phyloP scores from a whole-genome alignment of 2,329 filamentous ascomycete genomes.

The Geoglossum cookeanum region DNA sequence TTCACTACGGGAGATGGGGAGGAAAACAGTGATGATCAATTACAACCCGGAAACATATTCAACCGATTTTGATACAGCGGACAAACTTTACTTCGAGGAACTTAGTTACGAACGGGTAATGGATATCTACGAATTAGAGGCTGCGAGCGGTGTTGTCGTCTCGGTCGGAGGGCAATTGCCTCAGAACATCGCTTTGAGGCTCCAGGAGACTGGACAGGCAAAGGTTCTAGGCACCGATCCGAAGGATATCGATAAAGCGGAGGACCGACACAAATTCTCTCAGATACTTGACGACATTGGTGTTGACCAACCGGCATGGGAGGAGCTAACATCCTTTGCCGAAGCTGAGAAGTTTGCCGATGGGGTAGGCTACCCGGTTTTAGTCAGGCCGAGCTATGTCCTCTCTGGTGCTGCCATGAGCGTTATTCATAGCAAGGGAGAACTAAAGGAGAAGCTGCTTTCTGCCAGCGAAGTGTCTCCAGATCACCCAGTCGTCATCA shows the following conservation, averaged over 20 bases:
- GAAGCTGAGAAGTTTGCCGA: constrained; percentile 78
- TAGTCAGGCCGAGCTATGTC: constrained; percentile 88
- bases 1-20: constrained; percentile 65
- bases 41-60: constrained; percentile 64
- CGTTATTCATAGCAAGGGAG: constrained; percentile 70
- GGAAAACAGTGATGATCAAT: constrained; percentile 98
- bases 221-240: constrained; percentile 87
- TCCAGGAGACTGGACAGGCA: constrained; percentile 79
- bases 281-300: constrained; percentile 93
- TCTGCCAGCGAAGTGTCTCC: constrained; percentile 81
- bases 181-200: constrained; percentile 87
- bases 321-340: constrained; percentile 76
- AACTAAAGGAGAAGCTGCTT: constrained; percentile 87
- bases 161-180: constrained; percentile 92
- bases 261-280: constrained; percentile 96
- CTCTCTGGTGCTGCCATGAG: constrained; percentile 97
- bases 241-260: constrained; percentile 88
- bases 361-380: constrained; percentile 75
- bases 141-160: constrained; percentile 70
- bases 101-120: constrained; percentile 92
- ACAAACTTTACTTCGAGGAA: constrained; percentile 93
- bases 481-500: constrained; percentile 95
- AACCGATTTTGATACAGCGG: constrained; percentile 78
- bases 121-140: constrained; percentile 95
- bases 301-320: constrained; percentile 94